Base-by-base conservation (phyloP, 805 yeast genomes). In the Candida jianshihensis region DNA sequence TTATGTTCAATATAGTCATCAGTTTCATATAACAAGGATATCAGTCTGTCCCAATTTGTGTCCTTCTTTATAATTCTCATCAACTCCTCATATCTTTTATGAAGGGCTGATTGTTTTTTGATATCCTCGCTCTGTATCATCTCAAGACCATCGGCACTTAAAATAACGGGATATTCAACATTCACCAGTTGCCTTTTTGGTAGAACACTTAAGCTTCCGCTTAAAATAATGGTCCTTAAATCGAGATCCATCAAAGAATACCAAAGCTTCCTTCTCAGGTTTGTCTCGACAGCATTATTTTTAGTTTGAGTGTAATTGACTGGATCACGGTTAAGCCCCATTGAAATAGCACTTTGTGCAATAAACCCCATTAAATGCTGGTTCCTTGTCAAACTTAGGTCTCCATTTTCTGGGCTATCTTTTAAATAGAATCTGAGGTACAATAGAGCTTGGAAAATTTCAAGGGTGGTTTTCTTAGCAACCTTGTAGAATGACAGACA, bases 271-370 rank as follows among this genome's bases (percentile, higher is more conserved):
- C 54, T 41, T 37, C 51, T 40, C 17, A 46, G 16, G 22, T 48
- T 43, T 1, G 39, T 30, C 14, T 33, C 42, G 8, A 17, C n/a
- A 11, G 33, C 10, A 35, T 45, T 34, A 14, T 32, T 35, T 1
- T n/a, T 16, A 2, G 34, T 37, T 42, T 37, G 52, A 19, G 33
- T 8, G 19, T 43, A 58, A 7, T 41, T 40, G 13, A 46, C 48
- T 0, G 77, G 76, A 30, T 73, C 79, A 33, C 73, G 51, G 42
- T 72, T 58, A 26, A 73, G 46, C 0, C 77, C 78, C 39, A 71
- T 45, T 4, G 63, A 51, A 15, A 62, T 41, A 0, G 73, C 72
- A 58, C 66, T 63, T 37, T 70, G 74, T 5, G 62, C 40, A 5
- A 64, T 48, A 28, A 66, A 46, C 0, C 64, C 66, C 10, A 57